phyloP scores from a whole-genome alignment of 148 eudicot species.

The Polygonum aviculare region DNA sequence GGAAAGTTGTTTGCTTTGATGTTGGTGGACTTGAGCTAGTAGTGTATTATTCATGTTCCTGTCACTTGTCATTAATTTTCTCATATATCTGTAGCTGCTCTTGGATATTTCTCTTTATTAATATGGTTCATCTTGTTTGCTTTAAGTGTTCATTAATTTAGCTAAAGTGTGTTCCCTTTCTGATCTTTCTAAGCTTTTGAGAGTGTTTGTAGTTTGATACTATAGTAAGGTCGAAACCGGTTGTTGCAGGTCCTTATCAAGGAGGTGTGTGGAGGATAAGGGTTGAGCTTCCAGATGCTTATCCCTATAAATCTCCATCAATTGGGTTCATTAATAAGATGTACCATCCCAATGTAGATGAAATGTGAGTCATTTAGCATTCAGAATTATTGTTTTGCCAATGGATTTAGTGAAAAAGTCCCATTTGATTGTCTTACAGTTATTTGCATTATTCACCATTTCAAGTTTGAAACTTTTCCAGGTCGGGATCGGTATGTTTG shows the following conservation, averaged over 20 bases:
- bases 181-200: background rate
- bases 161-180: background rate
- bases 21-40: background rate
- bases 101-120: background rate
- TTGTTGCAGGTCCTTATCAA: constrained; percentile 68
- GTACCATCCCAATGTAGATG: constrained; percentile 92
- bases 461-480: constrained; percentile 17
- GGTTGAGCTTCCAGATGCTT: constrained; percentile 92
- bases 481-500: constrained; percentile 93
- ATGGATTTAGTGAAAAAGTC: background rate
- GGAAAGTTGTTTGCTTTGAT: background rate
- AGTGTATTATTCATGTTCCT: background rate
- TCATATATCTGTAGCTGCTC: background rate
- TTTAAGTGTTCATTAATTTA: background rate
- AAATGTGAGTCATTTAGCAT: constrained; percentile 43
- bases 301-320: constrained; percentile 85
- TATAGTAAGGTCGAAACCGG: background rate
- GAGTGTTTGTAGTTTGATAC: background rate
- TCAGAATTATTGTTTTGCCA: background rate
- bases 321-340: constrained; percentile 88
- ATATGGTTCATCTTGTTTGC: background rate
- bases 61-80: background rate
- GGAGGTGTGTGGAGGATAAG: constrained; percentile 90
- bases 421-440: background rate
- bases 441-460: background rate